Base-by-base conservation (phyloP, 345 rosid genomes). In the Raphanus raphanistrum region DNA sequence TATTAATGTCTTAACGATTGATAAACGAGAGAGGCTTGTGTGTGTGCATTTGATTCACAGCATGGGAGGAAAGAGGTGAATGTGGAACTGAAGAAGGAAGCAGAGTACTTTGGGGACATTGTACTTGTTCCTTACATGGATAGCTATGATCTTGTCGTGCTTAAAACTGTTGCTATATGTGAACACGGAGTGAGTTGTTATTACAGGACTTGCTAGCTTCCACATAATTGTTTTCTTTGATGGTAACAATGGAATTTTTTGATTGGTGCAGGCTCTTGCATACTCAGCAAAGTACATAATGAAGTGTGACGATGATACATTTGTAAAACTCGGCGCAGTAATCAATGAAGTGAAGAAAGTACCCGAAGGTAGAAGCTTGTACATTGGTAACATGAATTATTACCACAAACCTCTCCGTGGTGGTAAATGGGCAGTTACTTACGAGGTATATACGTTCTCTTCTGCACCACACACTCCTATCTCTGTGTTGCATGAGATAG, bases 341-440 rank as follows among this genome's bases (percentile, higher is more conserved):
- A 75, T 92, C 29, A 80, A 82, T 76, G 97, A 89, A 86, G 89
- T 85, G 13, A 88, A 76, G 77, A 88, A 87, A 65, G 84, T 88
- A 54, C 93, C 90, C 0, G 82, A 74, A 36, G 89, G 81, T 36
- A 85, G 81, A 62, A 94, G 92, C 88, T 75, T 92, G 72, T 94
- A 92, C 74, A 83, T 92, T 61, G 97, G 97, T 45, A 94, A 94
- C 78, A 86, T 92, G 75, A 94, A 94, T 86, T 94, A 92, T 82
- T 86, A 85, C 84, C 97, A 90, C 72, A 90, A 84, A 86, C 97
- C 97, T 78, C 81, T 94, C 28, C 90, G 98, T 17, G 38, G 88
- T 12, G 98, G 98, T 54, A 94, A 94, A 92, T 94, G 98, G 98
- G 97, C 93, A 17, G 98, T 92, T 74, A 88, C 93, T 21, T 88